Evolutionary conservation across 352 stramenopile species (phyloP), one percentile per base, ranked within the genome.

Genomic region (Phytophthora constricta): DNA sequence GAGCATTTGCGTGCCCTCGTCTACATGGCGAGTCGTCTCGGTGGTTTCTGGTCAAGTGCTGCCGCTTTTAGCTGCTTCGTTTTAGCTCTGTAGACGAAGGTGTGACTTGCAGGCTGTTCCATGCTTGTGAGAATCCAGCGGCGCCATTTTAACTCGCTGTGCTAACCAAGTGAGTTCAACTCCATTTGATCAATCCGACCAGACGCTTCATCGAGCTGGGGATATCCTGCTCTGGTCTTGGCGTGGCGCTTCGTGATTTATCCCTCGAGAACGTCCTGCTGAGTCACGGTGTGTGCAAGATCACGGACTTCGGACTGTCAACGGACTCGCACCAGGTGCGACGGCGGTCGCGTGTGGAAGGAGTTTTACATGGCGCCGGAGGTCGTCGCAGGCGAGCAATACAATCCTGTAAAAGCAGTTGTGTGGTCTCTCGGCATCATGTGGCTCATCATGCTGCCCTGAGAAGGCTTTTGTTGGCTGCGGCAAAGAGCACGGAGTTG

Each of bases 401-500:
- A 92, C 53, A 68, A 89, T 22, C 74, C 82, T 3, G 50, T 50
- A 16, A 48, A 74, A 1, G 84, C 82, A 2, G 80, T 91, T 27
- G 73, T 91, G 20, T 92, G 82, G 82, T 92, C 84, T 2, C 58
- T 92, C 5, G 80, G 80, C 1, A 78, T 89, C 39, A 74, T 92
- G 62, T 64, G 82, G 49, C 91, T 90, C 57, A 85, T 91, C 37
- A 55, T 92, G 41, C 39, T 92, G 4, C 4, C 60, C 65, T 0
- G 67, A 76, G 8, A 78, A 76, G 51, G 72, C 33, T 1, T 85
- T 80, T 20, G n/a, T 14, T 14, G 31, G 65, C 59, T 37, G 46
- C 74, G 17, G 45, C 34, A 11, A 39, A 42, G n/a, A n/a, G 3
- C 26, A 67, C 5, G 79, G 76, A 3, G 64, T 84, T 2, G 46